A percentile compares a stretch with the other conserved stretches of the same genome.
Evolutionary conservation across 495 filamentous ascomycete species (phyloP).

Genomic region (Lichenothelia convexa): DNA sequence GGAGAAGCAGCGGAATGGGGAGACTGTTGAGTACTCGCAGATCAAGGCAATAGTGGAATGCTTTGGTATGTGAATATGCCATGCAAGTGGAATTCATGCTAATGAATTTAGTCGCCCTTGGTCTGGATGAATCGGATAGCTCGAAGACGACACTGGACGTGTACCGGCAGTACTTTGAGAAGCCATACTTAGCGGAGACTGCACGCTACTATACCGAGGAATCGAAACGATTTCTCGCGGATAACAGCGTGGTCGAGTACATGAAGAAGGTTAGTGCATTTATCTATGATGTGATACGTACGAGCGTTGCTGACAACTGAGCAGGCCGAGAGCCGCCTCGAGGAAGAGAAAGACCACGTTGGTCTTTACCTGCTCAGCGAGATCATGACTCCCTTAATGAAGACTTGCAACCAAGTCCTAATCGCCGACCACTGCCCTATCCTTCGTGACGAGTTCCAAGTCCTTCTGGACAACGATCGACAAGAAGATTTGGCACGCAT

Average conservation of each 20-base stretch:
- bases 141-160: slow-evolving; percentile 90
- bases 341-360: slow-evolving; percentile 89
- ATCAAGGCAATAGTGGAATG: slow-evolving; percentile 96
- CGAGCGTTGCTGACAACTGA: not conserved
- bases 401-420: slow-evolving; percentile 70
- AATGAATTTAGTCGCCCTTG: slow-evolving; percentile 48
- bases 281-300: not conserved
- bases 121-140: slow-evolving; percentile 81
- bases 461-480: slow-evolving; percentile 84
- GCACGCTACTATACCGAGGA: slow-evolving; percentile 74
- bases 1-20: slow-evolving; percentile 92
- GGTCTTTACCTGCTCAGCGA: slow-evolving; percentile 80
- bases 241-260: slow-evolving; percentile 97
- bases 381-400: slow-evolving; percentile 66
- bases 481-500: slow-evolving; percentile 90
- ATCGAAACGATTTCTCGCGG: slow-evolving; percentile 81
- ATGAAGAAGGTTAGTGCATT: slow-evolving; percentile 61
- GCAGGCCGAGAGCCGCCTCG: slow-evolving; percentile 65
- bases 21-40: slow-evolving; percentile 93
- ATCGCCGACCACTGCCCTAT: slow-evolving; percentile 71
- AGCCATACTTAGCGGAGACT: slow-evolving; percentile 76
- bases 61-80: slow-evolving; percentile 27
- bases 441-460: slow-evolving; percentile 88
- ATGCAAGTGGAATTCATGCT: not conserved
- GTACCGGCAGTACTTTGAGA: slow-evolving; percentile 80